phyloP scores from a whole-genome alignment of 495 filamentous ascomycete species.

The Hyaloscypha variabilis region DNA sequence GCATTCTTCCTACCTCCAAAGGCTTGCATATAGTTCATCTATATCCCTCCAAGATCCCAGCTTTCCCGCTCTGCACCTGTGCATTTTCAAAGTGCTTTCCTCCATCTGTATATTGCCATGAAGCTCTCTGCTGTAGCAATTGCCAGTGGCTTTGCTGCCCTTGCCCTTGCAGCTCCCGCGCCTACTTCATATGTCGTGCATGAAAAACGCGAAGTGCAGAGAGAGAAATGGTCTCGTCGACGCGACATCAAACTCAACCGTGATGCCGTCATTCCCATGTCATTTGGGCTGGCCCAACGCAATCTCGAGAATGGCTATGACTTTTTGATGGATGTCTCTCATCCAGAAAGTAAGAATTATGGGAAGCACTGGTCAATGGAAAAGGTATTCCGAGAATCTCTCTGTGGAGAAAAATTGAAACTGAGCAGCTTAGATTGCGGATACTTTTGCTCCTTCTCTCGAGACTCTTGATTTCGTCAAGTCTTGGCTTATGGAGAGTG shows the following conservation, averaged over 20 bases:
- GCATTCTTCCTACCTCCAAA: too few species aligned
- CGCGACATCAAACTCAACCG: conserved; percentile 21
- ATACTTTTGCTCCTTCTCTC: conserved; percentile 10
- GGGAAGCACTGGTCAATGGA: conserved; percentile 23
- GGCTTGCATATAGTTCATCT: too few species aligned
- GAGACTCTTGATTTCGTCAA: conserved; percentile 15
- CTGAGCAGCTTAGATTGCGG: conserved; percentile 8
- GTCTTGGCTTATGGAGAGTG: conserved; percentile 17
- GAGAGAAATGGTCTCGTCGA: conserved; percentile 24
- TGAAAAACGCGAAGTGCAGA: conserved; percentile 25
- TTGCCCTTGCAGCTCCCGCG: conserved; percentile 21
- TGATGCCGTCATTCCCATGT: conserved; percentile 24
- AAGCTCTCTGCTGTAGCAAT: conserved; percentile 27
- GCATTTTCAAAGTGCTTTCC: too few species aligned
- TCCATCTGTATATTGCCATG: conserved; percentile 16
- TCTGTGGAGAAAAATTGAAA: background rate
- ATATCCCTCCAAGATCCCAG: too few species aligned
- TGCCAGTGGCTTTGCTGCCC: conserved; percentile 11
- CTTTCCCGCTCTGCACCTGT: background rate
- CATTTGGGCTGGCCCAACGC: conserved; percentile 20
- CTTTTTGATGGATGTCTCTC: conserved; percentile 26
- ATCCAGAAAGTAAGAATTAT: conserved; percentile 18
- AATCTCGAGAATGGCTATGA: conserved; percentile 28
- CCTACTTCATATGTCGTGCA: conserved; percentile 28
- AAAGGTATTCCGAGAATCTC: conserved; percentile 7